Evolutionary conservation across 2,329 filamentous ascomycete species (phyloP).

Genomic region (Neonectria sp.): DNA sequence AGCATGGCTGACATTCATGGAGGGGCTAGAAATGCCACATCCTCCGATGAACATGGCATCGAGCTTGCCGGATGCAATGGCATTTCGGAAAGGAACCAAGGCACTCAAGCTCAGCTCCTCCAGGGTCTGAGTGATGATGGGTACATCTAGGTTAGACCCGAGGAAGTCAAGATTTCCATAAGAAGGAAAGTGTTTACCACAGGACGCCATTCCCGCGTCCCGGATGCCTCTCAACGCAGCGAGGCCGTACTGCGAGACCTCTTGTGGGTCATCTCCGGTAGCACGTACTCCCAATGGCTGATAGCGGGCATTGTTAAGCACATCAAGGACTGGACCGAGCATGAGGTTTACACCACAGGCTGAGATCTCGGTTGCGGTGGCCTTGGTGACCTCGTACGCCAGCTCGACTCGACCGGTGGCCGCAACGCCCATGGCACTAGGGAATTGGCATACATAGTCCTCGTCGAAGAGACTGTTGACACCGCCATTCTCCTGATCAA

Average conservation of each 20-base stretch:
- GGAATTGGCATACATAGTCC: slow-evolving; percentile 95
- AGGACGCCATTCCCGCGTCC: slow-evolving; percentile 88
- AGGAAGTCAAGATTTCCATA: slow-evolving; percentile 97
- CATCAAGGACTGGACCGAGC: slow-evolving; percentile 92
- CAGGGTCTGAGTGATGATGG: slow-evolving; percentile 94
- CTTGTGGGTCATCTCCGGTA: slow-evolving; percentile 92
- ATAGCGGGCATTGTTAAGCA: slow-evolving; percentile 92
- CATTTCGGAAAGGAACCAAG: slow-evolving; percentile 91
- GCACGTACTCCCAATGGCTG: slow-evolving; percentile 93
- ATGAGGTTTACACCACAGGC: slow-evolving; percentile 97
- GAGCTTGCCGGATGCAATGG: slow-evolving; percentile 83
- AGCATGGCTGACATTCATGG: slow-evolving; percentile 95
- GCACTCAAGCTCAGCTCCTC: slow-evolving; percentile 95
- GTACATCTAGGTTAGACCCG: slow-evolving; percentile 91
- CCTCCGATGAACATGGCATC: slow-evolving; percentile 98
- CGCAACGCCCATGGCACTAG: slow-evolving; percentile 97
- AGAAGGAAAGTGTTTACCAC: slow-evolving; percentile 96
- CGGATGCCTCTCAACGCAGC: slow-evolving; percentile 94
- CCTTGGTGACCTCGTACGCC: slow-evolving; percentile 91
- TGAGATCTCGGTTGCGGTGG: slow-evolving; percentile 91
- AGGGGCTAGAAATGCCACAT: slow-evolving; percentile 91
- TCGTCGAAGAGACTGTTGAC: slow-evolving; percentile 98
- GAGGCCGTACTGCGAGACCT: slow-evolving; percentile 93
- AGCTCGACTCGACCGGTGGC: slow-evolving; percentile 89
- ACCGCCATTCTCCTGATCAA: slow-evolving; percentile 98